Conservation (phyloP, 768 basidiomycete species). For the Tulasnella sp. region DNA sequence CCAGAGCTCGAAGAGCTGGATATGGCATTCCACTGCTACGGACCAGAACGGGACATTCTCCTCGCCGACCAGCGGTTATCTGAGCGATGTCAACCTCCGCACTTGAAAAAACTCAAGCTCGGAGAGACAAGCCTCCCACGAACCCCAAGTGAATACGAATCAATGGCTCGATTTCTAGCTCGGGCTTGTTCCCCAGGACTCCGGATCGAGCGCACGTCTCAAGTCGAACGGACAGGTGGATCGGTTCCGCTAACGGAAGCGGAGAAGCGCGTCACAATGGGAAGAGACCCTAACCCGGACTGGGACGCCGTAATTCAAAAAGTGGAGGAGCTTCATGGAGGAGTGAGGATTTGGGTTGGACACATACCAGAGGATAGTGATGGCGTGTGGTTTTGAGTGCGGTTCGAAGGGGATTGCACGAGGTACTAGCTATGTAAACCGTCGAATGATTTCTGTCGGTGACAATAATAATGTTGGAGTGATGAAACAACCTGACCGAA, state of each 20-base stretch:
- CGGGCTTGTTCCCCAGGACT: not conserved
- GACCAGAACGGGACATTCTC: not conserved
- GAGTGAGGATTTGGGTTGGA: not conserved
- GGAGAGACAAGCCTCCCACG: not conserved
- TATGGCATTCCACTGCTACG: not conserved
- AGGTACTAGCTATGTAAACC: too few species aligned
- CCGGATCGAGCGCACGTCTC: not conserved
- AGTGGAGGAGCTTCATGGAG: not conserved
- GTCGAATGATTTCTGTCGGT: too few species aligned
- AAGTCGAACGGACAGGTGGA: fast-evolving
- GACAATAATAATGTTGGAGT: too few species aligned
- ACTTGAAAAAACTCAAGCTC: not conserved
- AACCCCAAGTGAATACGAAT: not conserved
- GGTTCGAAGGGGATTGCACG: too few species aligned
- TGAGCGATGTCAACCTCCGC: not conserved
- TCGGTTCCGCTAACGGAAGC: not conserved
- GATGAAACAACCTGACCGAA: too few species aligned
- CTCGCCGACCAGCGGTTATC: not conserved
- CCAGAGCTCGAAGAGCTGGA: not conserved
- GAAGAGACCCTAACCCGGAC: not conserved
- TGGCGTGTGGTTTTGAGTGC: too few species aligned
- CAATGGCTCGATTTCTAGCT: not conserved
- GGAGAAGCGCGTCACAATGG: not conserved
- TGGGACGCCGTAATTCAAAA: not conserved
- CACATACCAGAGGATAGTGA: not conserved